Conservation (phyloP, 2,329 filamentous ascomycete species). For the Fusarium duplospermum region DNA sequence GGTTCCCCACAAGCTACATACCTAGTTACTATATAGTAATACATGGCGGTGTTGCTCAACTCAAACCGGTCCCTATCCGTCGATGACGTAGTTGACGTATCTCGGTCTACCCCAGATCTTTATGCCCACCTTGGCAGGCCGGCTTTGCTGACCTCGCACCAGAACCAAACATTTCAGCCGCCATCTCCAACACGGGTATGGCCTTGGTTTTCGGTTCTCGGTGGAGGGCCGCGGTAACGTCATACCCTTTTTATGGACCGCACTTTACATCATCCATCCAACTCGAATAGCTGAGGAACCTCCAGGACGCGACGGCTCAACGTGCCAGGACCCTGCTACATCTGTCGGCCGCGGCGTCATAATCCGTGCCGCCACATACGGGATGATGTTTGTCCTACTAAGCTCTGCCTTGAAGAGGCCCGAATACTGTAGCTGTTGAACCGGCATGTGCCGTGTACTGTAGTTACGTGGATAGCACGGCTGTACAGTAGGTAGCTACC, state of each 20-base stretch:
- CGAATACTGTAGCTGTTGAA: not conserved
- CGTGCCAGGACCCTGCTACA: constrained; percentile 8
- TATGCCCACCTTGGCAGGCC: not conserved
- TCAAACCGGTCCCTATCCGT: not conserved
- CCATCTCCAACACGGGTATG: not conserved
- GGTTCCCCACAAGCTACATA: not conserved
- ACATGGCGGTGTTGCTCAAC: not conserved
- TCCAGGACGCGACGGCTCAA: not conserved
- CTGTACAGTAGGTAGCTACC: not conserved
- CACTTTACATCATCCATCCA: constrained; percentile 32
- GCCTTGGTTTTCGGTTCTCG: not conserved
- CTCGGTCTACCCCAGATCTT: constrained; percentile 6
- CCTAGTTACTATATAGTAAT: not conserved
- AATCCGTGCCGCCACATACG: constrained; percentile 25
- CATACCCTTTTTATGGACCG: constrained; percentile 21
- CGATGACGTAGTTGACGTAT: constrained; percentile 25
- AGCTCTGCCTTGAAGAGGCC: constrained; percentile 9
- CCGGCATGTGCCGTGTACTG: not conserved
- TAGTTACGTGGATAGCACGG: not conserved
- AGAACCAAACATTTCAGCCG: not conserved
- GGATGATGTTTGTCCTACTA: constrained; percentile 5
- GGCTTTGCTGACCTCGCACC: not conserved
- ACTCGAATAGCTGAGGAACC: not conserved
- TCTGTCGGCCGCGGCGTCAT: constrained; percentile 35
- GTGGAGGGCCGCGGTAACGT: constrained; percentile 21